These are phyloP conservation scores for Claviceps arundinis DNA, from an alignment of 2,329 filamentous ascomycete species.

Conservation along the genomic window DNA sequence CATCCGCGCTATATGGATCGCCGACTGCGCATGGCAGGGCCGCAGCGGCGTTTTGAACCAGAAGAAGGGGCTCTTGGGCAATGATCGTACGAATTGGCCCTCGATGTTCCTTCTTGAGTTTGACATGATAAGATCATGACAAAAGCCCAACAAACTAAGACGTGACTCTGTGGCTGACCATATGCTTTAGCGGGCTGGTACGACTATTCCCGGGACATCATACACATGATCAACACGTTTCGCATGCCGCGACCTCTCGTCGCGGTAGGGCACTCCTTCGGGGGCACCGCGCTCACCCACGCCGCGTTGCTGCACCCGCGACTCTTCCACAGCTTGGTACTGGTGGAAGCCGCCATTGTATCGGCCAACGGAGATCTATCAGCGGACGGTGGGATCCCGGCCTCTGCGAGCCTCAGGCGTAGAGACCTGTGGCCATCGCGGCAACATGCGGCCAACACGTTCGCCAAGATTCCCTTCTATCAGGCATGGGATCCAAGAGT, in stretches of 20 bases:
- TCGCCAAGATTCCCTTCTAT: conserved; percentile 59
- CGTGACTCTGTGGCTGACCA: neutral
- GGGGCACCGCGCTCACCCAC: conserved; percentile 59
- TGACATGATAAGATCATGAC: too few relatives aligned
- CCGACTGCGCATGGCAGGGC: conserved; percentile 79
- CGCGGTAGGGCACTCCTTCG: conserved; percentile 86
- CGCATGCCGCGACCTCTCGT: conserved; percentile 67
- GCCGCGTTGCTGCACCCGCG: conserved; percentile 68
- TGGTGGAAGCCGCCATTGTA: conserved; percentile 76
- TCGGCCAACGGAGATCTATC: conserved; percentile 17
- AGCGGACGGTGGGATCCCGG: conserved; percentile 24
- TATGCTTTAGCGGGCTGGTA: conserved; percentile 57
- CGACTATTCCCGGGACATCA: conserved; percentile 72
- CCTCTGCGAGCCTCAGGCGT: conserved; percentile 53
- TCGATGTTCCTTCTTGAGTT: neutral
- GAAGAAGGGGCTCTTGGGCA: conserved; percentile 45
- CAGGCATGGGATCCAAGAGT: conserved; percentile 70
- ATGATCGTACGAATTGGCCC: conserved; percentile 53
- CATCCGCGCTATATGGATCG: conserved; percentile 78
- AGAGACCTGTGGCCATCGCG: conserved; percentile 75
- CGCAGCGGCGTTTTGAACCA: conserved; percentile 69
- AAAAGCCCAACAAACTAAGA: neutral
- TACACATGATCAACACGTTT: conserved; percentile 76
- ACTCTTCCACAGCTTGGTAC: conserved; percentile 58
- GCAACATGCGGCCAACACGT: conserved; percentile 50